phyloP scores from a whole-genome alignment of 2,329 filamentous ascomycete genomes.

The Pseudogymnoascus sp. region DNA sequence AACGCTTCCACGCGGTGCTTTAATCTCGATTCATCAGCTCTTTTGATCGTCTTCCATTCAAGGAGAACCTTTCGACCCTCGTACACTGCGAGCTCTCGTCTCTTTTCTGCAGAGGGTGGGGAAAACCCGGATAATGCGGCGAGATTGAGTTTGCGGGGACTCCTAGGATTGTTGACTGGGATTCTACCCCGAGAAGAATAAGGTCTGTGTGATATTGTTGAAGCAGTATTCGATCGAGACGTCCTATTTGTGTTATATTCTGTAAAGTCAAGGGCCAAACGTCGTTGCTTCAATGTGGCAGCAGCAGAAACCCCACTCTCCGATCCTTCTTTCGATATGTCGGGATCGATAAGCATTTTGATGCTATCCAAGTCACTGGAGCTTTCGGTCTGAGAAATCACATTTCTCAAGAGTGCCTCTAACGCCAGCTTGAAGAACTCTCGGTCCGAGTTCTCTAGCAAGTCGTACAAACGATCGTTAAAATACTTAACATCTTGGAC shows the following conservation, averaged over 20 bases:
- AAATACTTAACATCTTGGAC: constrained; percentile 16
- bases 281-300: constrained; percentile 11
- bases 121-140: neutral
- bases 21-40: constrained; percentile 4
- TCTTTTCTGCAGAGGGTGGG: constrained; percentile 5
- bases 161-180: neutral
- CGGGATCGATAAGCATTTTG: constrained; percentile 11
- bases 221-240: neutral
- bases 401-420: constrained; percentile 12
- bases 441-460: constrained; percentile 13
- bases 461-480: constrained; percentile 15
- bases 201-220: neutral
- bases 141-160: neutral
- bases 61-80: constrained; percentile 12
- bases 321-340: neutral
- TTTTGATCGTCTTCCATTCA: constrained; percentile 15
- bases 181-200: neutral
- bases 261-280: constrained; percentile 9
- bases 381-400: constrained; percentile 10
- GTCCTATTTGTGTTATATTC: neutral
- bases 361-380: constrained; percentile 10
- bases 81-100: constrained; percentile 12
- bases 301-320: constrained; percentile 12
- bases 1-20: constrained; percentile 14
- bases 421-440: constrained; percentile 4